Evolutionary conservation across 2,329 filamentous ascomycete species (phyloP).

Genomic region (Blastomyces silverae): DNA sequence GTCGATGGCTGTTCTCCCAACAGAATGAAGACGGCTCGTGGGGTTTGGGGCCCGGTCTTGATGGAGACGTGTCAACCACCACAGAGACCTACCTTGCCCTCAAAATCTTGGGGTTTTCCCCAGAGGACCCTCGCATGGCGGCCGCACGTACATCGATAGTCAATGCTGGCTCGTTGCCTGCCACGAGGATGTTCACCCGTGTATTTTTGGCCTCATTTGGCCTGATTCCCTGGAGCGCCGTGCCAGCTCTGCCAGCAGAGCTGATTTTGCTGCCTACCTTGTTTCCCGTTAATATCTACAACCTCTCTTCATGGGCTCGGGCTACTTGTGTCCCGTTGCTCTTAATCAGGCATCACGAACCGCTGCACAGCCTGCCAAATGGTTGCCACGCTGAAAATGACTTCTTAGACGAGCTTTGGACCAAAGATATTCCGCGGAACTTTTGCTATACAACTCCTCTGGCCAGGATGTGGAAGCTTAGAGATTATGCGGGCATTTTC

Average conservation of each 20-base stretch:
- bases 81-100: slow-evolving; percentile 34
- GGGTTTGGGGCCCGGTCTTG: slow-evolving; percentile 24
- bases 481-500: neutral
- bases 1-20: slow-evolving; percentile 11
- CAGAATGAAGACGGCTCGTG: slow-evolving; percentile 32
- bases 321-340: neutral
- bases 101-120: slow-evolving; percentile 26
- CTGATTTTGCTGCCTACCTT: slow-evolving; percentile 29
- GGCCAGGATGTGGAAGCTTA: neutral
- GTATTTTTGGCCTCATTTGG: slow-evolving; percentile 31
- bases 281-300: slow-evolving; percentile 30
- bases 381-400: slow-evolving; percentile 21
- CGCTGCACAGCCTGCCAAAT: slow-evolving; percentile 29
- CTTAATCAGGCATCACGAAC: slow-evolving; percentile 25
- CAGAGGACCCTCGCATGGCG: neutral
- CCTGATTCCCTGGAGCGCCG: slow-evolving; percentile 31
- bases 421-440: slow-evolving; percentile 18
- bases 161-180: slow-evolving; percentile 9
- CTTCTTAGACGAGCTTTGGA: slow-evolving; percentile 34
- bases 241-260: slow-evolving; percentile 32
- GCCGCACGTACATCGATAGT: slow-evolving; percentile 17
- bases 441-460: slow-evolving; percentile 19
- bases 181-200: slow-evolving; percentile 27
- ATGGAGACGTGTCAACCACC: slow-evolving; percentile 26
- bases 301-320: slow-evolving; percentile 22